Evolutionary conservation across 768 basidiomycete genomes (phyloP).

Genomic region (Russula virescens): DNA sequence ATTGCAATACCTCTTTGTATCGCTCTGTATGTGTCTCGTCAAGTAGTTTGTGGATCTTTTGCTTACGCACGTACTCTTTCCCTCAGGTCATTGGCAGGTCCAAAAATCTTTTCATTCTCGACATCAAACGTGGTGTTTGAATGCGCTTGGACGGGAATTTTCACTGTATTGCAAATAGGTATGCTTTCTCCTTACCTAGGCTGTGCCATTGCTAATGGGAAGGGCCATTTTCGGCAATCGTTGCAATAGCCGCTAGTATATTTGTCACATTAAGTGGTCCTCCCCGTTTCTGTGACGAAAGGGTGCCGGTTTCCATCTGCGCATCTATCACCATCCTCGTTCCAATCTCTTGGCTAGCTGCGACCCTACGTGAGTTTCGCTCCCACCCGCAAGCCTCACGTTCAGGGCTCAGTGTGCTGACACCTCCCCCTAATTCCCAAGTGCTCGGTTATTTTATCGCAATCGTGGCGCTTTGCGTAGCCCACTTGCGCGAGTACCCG

Average conservation of each 20-base stretch:
- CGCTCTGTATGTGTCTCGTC: slow-evolving; percentile 31
- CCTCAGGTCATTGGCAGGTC: slow-evolving; percentile 31
- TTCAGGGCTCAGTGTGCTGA: background rate
- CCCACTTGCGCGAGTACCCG: slow-evolving; percentile 39
- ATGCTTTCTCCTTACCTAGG: background rate
- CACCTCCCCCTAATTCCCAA: slow-evolving; percentile 21
- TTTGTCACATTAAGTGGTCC: slow-evolving; percentile 42
- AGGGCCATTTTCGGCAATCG: background rate
- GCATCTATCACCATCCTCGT: slow-evolving; percentile 29
- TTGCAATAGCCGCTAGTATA: slow-evolving; percentile 42
- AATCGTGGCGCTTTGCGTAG: slow-evolving; percentile 41
- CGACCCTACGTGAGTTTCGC: slow-evolving; percentile 28
- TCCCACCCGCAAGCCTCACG: background rate
- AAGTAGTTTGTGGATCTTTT: slow-evolving; percentile 28
- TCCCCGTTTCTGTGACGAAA: slow-evolving; percentile 31
- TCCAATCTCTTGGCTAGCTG: slow-evolving; percentile 30
- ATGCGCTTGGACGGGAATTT: slow-evolving; percentile 48
- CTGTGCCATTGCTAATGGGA: background rate
- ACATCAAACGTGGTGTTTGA: slow-evolving; percentile 46
- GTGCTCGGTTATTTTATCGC: slow-evolving; percentile 51
- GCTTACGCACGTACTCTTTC: slow-evolving; percentile 27
- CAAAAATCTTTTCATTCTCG: slow-evolving; percentile 34
- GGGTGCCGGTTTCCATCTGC: slow-evolving; percentile 24
- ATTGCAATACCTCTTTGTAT: slow-evolving; percentile 32
- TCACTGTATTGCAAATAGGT: slow-evolving; percentile 48